Conservation (phyloP, 306 rosid genomes). For the Morella rubra region DNA sequence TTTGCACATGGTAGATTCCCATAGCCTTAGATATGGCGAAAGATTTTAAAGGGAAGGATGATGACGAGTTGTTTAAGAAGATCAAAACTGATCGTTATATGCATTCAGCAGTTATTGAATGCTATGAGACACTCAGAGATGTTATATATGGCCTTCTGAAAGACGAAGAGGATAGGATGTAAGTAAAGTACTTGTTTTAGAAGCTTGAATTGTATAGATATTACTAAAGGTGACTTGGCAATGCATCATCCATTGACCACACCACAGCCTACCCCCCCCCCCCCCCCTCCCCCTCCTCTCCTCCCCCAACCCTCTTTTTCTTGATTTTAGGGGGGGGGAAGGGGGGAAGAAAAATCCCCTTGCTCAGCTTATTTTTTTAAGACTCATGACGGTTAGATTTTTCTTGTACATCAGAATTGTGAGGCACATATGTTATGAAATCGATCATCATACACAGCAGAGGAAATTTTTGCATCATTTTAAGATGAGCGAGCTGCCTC, state of each 20-base stretch:
- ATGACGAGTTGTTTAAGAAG: constrained; percentile 73
- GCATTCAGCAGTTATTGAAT: constrained; percentile 86
- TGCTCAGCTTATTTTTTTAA: background rate
- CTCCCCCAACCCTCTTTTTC: background rate
- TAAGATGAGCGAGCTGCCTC: constrained; percentile 76
- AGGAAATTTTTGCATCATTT: constrained; percentile 51
- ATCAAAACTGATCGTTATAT: constrained; percentile 68
- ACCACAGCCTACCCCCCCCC: background rate
- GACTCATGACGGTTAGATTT: constrained; percentile 24
- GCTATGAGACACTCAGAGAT: constrained; percentile 80
- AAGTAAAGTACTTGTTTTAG: constrained; percentile 36
- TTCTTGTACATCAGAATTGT: constrained; percentile 55
- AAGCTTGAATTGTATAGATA: constrained; percentile 7
- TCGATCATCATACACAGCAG: constrained; percentile 36
- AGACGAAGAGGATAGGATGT: constrained; percentile 56
- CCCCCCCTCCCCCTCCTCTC: background rate
- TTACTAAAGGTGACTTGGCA: background rate
- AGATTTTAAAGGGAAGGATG: constrained; percentile 74
- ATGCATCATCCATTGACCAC: background rate
- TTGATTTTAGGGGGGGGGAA: too few species aligned
- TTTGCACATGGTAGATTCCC: constrained; percentile 70
- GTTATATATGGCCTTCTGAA: constrained; percentile 54
- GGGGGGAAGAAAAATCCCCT: too few species aligned
- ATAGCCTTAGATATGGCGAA: constrained; percentile 98
- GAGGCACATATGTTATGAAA: constrained; percentile 34